Evolutionary conservation across 768 basidiomycete species (phyloP).

Genomic region (Pisolithus sp.): DNA sequence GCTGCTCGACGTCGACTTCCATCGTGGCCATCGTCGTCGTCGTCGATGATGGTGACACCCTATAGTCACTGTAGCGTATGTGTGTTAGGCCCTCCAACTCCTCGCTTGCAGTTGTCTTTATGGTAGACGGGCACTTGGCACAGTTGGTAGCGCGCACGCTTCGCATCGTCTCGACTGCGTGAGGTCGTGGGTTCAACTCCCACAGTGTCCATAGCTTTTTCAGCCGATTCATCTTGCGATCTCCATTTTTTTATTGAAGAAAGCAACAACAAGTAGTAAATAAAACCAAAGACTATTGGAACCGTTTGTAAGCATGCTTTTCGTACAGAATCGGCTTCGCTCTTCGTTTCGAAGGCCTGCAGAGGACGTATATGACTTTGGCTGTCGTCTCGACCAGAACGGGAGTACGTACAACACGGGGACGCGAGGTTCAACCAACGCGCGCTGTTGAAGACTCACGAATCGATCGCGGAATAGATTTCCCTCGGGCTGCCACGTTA

Average conservation of each 20-base stretch:
- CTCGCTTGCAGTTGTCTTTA: too few relatives aligned
- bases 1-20: too few relatives aligned
- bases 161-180: constrained; percentile 23
- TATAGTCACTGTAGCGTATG: too few relatives aligned
- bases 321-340: constrained; percentile 59
- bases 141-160: constrained; percentile 31
- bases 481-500: constrained; percentile 68
- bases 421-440: constrained; percentile 80
- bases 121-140: constrained; percentile 22
- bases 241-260: too few relatives aligned
- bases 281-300: constrained; percentile 33
- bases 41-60: too few relatives aligned
- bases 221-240: too few relatives aligned
- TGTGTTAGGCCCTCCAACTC: too few relatives aligned
- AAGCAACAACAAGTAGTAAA: too few relatives aligned
- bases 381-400: not conserved
- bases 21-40: too few relatives aligned
- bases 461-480: constrained; percentile 90
- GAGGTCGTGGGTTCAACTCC: constrained; percentile 30
- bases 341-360: constrained; percentile 28
- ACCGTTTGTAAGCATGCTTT: constrained; percentile 75
- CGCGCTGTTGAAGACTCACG: constrained; percentile 80
- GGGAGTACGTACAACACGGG: constrained; percentile 51
- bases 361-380: not conserved
- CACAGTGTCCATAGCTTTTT: constrained; percentile 25